These are phyloP conservation scores for Ophiostoma tasmaniense DNA, from an alignment of 2,329 filamentous ascomycete species.

Conservation along the genomic window DNA sequence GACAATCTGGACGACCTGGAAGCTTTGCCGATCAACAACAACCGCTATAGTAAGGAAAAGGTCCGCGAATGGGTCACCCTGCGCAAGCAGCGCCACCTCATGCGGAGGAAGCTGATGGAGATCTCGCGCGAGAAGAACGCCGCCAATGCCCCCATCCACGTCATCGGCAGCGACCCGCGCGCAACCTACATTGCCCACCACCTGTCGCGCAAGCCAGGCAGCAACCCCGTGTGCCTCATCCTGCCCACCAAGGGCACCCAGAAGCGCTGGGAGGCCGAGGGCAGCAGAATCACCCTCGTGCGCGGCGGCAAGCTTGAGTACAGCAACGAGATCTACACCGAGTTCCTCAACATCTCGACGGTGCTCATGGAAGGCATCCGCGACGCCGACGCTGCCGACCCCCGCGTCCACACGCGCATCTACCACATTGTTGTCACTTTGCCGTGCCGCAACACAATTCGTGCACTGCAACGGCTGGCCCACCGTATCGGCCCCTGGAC, in stretches of 20 bases:
- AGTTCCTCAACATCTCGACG: neutral
- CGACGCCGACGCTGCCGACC: neutral
- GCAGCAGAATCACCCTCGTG: slow-evolving; percentile 2
- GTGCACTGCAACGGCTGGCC: slow-evolving; percentile 23
- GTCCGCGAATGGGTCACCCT: neutral
- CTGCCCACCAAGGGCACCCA: slow-evolving; percentile 19
- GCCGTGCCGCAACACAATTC: slow-evolving; percentile 23
- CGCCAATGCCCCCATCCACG: slow-evolving; percentile 21
- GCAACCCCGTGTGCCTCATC: slow-evolving; percentile 27
- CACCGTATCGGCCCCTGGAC: slow-evolving; percentile 29
- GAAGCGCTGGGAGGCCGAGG: neutral
- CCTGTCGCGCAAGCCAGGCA: slow-evolving; percentile 24
- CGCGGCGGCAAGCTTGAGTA: neutral
- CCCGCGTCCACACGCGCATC: slow-evolving; percentile 19
- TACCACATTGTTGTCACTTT: slow-evolving; percentile 28
- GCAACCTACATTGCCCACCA: slow-evolving; percentile 28
- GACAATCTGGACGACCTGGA: neutral
- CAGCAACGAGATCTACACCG: neutral
- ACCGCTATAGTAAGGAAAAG: neutral
- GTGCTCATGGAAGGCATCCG: neutral
- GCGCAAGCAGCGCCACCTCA: neutral
- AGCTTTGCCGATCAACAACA: neutral
- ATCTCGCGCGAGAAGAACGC: neutral
- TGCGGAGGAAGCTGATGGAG: slow-evolving; percentile 3
- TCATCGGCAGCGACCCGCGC: slow-evolving; percentile 24